A percentile compares a stretch with the other conserved stretches of the same genome.
phyloP scores from a whole-genome alignment of 1,284 basidiomycete species.

The Cerrena zonata region DNA sequence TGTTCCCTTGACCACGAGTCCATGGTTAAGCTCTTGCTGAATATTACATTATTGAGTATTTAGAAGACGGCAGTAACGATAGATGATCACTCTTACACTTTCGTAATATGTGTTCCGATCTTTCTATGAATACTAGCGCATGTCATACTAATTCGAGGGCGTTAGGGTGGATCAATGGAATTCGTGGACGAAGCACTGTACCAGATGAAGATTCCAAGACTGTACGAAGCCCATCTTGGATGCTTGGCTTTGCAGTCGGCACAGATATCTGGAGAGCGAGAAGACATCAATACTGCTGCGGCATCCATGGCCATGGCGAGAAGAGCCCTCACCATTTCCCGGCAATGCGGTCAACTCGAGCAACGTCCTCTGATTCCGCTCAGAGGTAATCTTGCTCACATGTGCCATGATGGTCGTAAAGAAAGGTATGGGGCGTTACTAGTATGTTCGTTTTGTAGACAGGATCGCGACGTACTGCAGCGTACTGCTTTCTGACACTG shows the following conservation, averaged over 20 bases:
- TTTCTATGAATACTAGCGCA: slow-evolving; percentile 86
- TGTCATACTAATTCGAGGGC: slow-evolving; percentile 47
- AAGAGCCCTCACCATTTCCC: slow-evolving; percentile 61
- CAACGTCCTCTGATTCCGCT: slow-evolving; percentile 64
- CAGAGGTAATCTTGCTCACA: slow-evolving; percentile 52
- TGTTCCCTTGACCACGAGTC: slow-evolving; percentile 84
- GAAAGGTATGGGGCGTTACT: not conserved
- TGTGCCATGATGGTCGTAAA: slow-evolving; percentile 1
- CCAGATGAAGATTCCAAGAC: slow-evolving; percentile 79
- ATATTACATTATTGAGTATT: slow-evolving; percentile 6
- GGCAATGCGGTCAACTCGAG: slow-evolving; percentile 61
- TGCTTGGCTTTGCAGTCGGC: slow-evolving; percentile 77
- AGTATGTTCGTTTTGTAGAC: too few relatives aligned
- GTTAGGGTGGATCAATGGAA: slow-evolving; percentile 3
- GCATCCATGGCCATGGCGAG: slow-evolving; percentile 4
- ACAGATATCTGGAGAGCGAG: slow-evolving; percentile 63
- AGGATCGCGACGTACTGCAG: too few relatives aligned
- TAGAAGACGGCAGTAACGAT: slow-evolving; percentile 2
- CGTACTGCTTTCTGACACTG: too few relatives aligned
- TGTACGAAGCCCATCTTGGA: slow-evolving; percentile 80
- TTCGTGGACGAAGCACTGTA: slow-evolving; percentile 25
- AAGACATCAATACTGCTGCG: not conserved
- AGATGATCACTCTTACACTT: slow-evolving; percentile 59
- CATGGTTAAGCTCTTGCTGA: slow-evolving; percentile 76
- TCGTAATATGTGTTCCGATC: slow-evolving; percentile 80